Evolutionary conservation across 1,284 basidiomycete genomes (phyloP).

Genomic region (Ganoderma resinaceum): DNA sequence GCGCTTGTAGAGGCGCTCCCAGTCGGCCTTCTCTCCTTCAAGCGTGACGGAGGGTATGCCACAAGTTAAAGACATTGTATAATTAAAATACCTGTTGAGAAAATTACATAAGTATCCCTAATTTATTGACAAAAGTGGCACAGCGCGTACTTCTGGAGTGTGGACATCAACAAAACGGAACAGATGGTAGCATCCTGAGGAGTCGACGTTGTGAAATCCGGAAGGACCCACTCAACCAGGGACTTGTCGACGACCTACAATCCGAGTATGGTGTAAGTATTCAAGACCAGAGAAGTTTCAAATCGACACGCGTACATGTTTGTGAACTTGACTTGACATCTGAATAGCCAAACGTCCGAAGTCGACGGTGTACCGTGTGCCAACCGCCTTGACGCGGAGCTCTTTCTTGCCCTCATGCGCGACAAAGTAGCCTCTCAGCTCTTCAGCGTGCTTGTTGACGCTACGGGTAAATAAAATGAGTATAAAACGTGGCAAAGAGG

Average conservation of each 20-base stretch:
- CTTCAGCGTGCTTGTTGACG: slow-evolving; percentile 50
- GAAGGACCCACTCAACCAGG: slow-evolving; percentile 51
- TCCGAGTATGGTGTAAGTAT: neutral
- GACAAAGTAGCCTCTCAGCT: slow-evolving; percentile 49
- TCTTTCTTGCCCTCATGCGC: slow-evolving; percentile 46
- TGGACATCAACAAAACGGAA: slow-evolving; percentile 53
- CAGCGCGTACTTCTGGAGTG: slow-evolving; percentile 48
- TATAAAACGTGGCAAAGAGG: neutral
- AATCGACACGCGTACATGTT: neutral
- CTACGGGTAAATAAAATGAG: neutral
- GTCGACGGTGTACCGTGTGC: slow-evolving; percentile 35
- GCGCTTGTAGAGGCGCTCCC: slow-evolving; percentile 40
- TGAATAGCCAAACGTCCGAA: slow-evolving; percentile 35
- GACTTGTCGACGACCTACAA: slow-evolving; percentile 41
- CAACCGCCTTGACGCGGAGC: slow-evolving; percentile 37
- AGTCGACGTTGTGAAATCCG: slow-evolving; percentile 56
- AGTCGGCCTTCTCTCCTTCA: slow-evolving; percentile 48
- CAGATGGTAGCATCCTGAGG: slow-evolving; percentile 47
- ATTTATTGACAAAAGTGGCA: slow-evolving; percentile 31
- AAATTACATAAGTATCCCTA: neutral
- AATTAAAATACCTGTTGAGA: slow-evolving; percentile 43
- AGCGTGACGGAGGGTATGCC: slow-evolving; percentile 58
- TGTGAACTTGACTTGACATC: slow-evolving; percentile 41
- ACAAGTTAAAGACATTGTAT: slow-evolving; percentile 42
- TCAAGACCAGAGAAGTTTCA: neutral